Base-by-base conservation (phyloP, 2,329 filamentous ascomycete species). In the Lasiodiplodia sp. region DNA sequence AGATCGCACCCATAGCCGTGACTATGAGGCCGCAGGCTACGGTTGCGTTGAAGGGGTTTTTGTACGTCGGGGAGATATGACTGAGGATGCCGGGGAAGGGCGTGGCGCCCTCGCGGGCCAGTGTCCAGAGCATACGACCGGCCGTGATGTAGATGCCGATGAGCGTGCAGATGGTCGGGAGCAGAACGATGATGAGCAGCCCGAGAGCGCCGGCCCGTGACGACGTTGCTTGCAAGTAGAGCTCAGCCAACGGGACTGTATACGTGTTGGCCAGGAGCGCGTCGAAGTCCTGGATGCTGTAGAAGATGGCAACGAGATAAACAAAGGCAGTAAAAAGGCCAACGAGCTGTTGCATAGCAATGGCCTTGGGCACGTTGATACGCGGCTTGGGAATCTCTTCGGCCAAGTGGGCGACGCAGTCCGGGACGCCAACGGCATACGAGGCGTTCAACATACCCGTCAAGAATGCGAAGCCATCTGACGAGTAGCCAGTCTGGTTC, bases 381-480 rank as follows among this genome's bases (percentile, higher is more conserved):
- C 76, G 73, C 4, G 80, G 80, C 11, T 71, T 69, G 25, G 77
- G 77, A 11, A 74, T 62, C 57, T 75, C 73, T 56, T 91, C 89
- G 0, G 88, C 86, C 57, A 91, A 76, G 74, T 91, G 89, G 1
- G 87, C 73, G 47, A 88, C 86, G 58, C 88, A 87, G 74, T 92
- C 90, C 12, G 89, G 87, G 1, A 87, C 87, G 7, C 89, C 91
- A 12, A 92, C 86, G 55, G 87, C 86, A 75, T 88, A 92, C 3
- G 90, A 90, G 12, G 89, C 90, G 72, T 92, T 92, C 28, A 91
- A 81, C 76, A 91, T 89, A 21, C 89, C 89, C 0, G 86, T 80
- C 31, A 90, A 79, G 71, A 91, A 91, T 2, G 88, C 88, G n/a
- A 91, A 86, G 18, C 88, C 88, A 55, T 87, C 81, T 65, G 81